Evolutionary conservation across 306 rosid genomes (phyloP).

Genomic region (Vigna angularis): DNA sequence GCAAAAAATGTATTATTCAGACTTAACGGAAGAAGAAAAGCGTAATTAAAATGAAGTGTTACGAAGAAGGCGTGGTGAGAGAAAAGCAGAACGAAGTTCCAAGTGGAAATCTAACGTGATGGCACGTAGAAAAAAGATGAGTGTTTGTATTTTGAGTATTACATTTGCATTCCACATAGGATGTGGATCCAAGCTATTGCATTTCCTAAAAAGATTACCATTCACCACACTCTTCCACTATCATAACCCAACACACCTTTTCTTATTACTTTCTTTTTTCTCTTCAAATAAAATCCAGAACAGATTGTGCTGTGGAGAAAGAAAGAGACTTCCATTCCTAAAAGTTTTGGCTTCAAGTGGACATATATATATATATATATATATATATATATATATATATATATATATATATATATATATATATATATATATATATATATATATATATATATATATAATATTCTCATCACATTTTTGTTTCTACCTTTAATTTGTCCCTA

Average conservation of each 20-base stretch:
- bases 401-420: too few species aligned
- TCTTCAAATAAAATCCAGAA: not conserved
- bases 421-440: too few species aligned
- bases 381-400: too few species aligned
- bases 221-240: conserved; percentile 5
- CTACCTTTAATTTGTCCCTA: conserved; percentile 26
- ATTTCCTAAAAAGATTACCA: conserved; percentile 9
- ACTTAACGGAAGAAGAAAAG: not conserved
- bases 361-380: not conserved
- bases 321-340: conserved; percentile 43
- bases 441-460: too few species aligned
- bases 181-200: conserved; percentile 13
- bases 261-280: not conserved
- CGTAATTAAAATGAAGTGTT: not conserved
- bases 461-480: conserved; percentile 19
- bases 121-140: conserved; percentile 42
- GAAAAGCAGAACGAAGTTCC: conserved; percentile 16
- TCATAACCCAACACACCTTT: not conserved
- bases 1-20: too few species aligned
- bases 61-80: conserved; percentile 17
- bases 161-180: conserved; percentile 51
- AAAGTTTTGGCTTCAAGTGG: conserved; percentile 37
- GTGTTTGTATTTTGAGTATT: conserved; percentile 24
- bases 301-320: conserved; percentile 11
- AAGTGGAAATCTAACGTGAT: conserved; percentile 47